Percentiles rank a stretch among this genome's conserved stretches.
These are phyloP conservation scores for Zygosaccharomyces kombuchaensis DNA, from an alignment of 805 yeast species.

Conservation along the genomic window DNA sequence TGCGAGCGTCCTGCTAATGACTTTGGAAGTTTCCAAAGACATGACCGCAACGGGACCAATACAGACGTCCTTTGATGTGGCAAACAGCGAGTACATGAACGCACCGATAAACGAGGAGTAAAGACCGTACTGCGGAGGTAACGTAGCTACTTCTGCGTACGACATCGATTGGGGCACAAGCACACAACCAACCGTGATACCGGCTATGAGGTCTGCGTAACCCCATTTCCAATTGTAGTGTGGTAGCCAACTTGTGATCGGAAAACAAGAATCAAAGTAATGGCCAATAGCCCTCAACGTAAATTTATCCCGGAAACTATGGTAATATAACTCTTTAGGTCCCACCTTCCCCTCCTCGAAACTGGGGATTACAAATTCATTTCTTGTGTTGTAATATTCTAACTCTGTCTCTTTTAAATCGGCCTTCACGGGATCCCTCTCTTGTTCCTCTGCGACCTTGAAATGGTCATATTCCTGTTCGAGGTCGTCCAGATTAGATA, in stretches of 20 bases:
- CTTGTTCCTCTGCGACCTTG: conserved; percentile 16
- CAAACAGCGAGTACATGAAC: conserved; percentile 81
- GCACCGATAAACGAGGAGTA: conserved; percentile 93
- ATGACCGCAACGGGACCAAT: conserved; percentile 97
- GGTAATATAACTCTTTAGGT: conserved; percentile 22
- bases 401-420: conserved; percentile 9
- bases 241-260: conserved; percentile 77
- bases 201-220: conserved; percentile 80
- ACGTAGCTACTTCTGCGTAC: conserved; percentile 80
- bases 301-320: conserved; percentile 17
- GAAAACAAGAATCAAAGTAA: conserved; percentile 66
- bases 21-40: conserved; percentile 81
- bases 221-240: conserved; percentile 81
- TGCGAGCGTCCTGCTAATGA: conserved; percentile 57
- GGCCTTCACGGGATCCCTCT: conserved; percentile 1
- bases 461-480: conserved; percentile 30
- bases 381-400: conserved; percentile 2
- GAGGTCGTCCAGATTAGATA: conserved; percentile 23
- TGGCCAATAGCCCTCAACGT: conserved; percentile 37
- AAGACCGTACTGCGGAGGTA: conserved; percentile 78
- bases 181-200: conserved; percentile 89
- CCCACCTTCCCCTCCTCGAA: conserved; percentile 23
- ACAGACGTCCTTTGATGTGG: conserved; percentile 92
- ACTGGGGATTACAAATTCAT: conserved; percentile 8
- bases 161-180: conserved; percentile 96